Evolutionary conservation across 495 filamentous ascomycete species (phyloP).

Genomic region (Penicillium alfredii): DNA sequence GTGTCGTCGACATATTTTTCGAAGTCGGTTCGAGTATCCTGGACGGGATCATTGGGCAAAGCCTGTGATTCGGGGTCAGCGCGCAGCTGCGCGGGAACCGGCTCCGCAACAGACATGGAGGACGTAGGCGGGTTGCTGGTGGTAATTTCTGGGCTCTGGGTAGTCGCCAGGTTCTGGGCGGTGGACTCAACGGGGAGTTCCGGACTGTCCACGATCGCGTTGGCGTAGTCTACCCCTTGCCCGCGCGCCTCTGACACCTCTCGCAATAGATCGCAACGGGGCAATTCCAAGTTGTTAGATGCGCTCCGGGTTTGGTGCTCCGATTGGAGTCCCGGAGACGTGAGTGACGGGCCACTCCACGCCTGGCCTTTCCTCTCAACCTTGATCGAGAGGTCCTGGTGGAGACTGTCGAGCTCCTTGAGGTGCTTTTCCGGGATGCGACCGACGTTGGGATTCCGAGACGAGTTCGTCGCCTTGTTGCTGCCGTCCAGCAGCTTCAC

Average conservation of each 20-base stretch:
- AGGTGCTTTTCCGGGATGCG: constrained; percentile 70
- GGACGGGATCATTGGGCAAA: constrained; percentile 4
- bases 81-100: constrained; percentile 20
- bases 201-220: constrained; percentile 17
- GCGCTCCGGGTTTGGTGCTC: constrained; percentile 11
- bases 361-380: constrained; percentile 57
- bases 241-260: constrained; percentile 13
- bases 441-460: constrained; percentile 49
- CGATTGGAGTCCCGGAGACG: constrained; percentile 12
- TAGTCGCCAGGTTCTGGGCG: constrained; percentile 6
- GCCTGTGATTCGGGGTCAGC: constrained; percentile 9
- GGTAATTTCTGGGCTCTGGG: constrained; percentile 2
- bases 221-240: constrained; percentile 11
- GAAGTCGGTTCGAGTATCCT: constrained; percentile 34
- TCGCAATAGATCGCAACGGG: constrained; percentile 13
- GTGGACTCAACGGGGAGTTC: constrained; percentile 10
- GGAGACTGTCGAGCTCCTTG: constrained; percentile 57
- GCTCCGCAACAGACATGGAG: constrained; percentile 33
- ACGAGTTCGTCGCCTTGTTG: constrained; percentile 39
- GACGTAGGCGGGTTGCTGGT: constrained; percentile 9
- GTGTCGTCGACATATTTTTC: constrained; percentile 43
- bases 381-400: constrained; percentile 50
- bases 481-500: constrained; percentile 64
- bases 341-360: constrained; percentile 46
- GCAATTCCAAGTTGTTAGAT: constrained; percentile 20